These are phyloP conservation scores for Erysimum cheiri DNA, from an alignment of 441 rosid genomes.

Conservation along the genomic window DNA sequence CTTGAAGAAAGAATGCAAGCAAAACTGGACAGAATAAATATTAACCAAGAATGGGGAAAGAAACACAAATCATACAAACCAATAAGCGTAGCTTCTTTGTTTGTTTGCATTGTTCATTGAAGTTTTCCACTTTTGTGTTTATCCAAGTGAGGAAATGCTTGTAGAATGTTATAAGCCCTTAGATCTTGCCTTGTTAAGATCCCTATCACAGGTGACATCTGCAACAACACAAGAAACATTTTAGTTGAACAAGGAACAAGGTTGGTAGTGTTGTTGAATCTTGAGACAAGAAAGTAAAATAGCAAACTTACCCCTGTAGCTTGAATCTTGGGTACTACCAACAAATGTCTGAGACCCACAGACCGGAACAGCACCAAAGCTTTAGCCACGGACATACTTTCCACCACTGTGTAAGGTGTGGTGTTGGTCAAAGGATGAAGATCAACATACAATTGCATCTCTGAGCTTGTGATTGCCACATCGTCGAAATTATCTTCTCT, in stretches of 20 bases:
- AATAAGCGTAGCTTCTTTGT: constrained; percentile 18
- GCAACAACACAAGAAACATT: constrained; percentile 25
- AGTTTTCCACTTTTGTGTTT: constrained; percentile 49
- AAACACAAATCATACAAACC: constrained; percentile 26
- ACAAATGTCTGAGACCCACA: constrained; percentile 81
- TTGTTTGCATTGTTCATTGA: constrained; percentile 12
- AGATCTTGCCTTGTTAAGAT: constrained; percentile 89
- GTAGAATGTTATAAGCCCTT: constrained; percentile 71
- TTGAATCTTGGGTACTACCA: constrained; percentile 78
- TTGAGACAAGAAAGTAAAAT: background rate
- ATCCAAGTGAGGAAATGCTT: constrained; percentile 76
- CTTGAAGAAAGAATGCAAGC: constrained; percentile 36
- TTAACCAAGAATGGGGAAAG: constrained; percentile 26
- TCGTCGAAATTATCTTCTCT: constrained; percentile 71
- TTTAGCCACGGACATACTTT: constrained; percentile 87
- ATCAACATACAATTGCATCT: constrained; percentile 83
- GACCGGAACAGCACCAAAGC: constrained; percentile 85
- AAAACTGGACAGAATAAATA: constrained; percentile 40
- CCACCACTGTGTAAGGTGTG: constrained; percentile 85
- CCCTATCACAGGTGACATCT: constrained; percentile 78
- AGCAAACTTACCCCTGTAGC: constrained; percentile 74
- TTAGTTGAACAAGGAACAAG: constrained; percentile 14
- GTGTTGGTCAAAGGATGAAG: constrained; percentile 88
- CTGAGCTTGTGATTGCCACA: constrained; percentile 63
- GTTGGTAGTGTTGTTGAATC: constrained; percentile 12